phyloP scores from a whole-genome alignment of 2,329 filamentous ascomycete genomes.

The Fusarium staphyleae region DNA sequence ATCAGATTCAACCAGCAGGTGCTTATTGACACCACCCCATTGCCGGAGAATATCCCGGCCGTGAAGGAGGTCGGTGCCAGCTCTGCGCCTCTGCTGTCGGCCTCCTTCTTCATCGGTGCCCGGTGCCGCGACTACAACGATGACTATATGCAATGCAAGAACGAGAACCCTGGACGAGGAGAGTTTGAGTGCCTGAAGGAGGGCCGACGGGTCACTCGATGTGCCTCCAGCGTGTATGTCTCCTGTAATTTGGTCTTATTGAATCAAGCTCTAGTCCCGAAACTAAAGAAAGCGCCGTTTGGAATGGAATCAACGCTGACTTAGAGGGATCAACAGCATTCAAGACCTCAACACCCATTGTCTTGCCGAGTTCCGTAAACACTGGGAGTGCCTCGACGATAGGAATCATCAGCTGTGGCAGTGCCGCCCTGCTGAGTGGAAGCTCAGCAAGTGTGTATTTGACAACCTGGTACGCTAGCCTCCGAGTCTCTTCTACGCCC shows the following conservation, averaged over 20 bases:
- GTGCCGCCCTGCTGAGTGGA: conserved; percentile 86
- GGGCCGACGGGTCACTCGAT: conserved; percentile 94
- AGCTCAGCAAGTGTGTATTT: conserved; percentile 93
- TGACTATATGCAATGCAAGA: conserved; percentile 99
- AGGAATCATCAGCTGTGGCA: conserved; percentile 99
- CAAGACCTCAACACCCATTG: conserved; percentile 97
- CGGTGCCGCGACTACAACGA: conserved; percentile 96
- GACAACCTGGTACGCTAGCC: conserved; percentile 80
- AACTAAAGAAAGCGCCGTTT: not conserved
- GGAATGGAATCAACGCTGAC: conserved; percentile 22
- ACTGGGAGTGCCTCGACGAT: conserved; percentile 96
- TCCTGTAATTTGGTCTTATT: not conserved
- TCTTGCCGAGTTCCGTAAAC: conserved; percentile 85
- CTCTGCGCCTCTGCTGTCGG: conserved; percentile 89
- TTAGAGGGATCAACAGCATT: conserved; percentile 62
- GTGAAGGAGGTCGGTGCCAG: conserved; percentile 93
- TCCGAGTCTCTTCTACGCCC: not conserved
- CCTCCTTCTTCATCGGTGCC: conserved; percentile 95
- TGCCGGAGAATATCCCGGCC: conserved; percentile 88
- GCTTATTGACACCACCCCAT: conserved; percentile 94
- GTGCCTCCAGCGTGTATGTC: conserved; percentile 92
- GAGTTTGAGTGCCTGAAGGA: conserved; percentile 97
- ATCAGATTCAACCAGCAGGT: conserved; percentile 90
- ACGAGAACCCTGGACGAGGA: conserved; percentile 85
- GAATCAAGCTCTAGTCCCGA: not conserved